These are phyloP conservation scores for Zygosaccharomyces pseudorouxii DNA, from an alignment of 805 yeast species.

Conservation along the genomic window DNA sequence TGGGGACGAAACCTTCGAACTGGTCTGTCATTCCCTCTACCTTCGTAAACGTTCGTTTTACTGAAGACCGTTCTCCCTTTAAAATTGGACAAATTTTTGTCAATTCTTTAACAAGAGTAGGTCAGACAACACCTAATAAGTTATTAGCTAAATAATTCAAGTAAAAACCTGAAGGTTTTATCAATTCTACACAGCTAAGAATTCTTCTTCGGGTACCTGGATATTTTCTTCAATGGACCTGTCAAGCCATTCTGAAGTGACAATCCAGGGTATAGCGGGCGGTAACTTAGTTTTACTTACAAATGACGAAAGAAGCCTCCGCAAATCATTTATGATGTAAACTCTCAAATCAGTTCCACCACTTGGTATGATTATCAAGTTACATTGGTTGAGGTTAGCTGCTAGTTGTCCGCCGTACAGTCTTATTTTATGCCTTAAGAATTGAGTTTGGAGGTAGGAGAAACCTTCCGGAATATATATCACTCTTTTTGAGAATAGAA, in stretches of 20 bases:
- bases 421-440: constrained; percentile 25
- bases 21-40: constrained; percentile 19
- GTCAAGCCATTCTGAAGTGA: constrained; percentile 37
- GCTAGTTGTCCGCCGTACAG: constrained; percentile 44
- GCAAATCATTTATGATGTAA: constrained; percentile 1
- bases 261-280: constrained; percentile 34
- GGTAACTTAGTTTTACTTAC: constrained; percentile 3
- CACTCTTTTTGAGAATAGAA: constrained; percentile 36
- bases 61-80: not conserved
- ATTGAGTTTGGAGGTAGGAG: not conserved
- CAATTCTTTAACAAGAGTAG: not conserved
- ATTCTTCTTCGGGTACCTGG: constrained; percentile 35
- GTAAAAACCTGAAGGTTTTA: not conserved
- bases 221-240: constrained; percentile 31
- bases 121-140: not conserved
- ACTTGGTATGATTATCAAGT: constrained; percentile 40
- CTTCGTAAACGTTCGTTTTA: not conserved
- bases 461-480: constrained; percentile 32
- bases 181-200: constrained; percentile 7
- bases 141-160: not conserved
- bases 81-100: not conserved
- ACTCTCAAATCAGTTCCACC: constrained; percentile 3
- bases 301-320: constrained; percentile 4
- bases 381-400: constrained; percentile 29
- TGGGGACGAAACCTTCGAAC: constrained; percentile 77